Base-by-base conservation (phyloP, 2,329 filamentous ascomycete species). In the Hansfordia pulvinata region DNA sequence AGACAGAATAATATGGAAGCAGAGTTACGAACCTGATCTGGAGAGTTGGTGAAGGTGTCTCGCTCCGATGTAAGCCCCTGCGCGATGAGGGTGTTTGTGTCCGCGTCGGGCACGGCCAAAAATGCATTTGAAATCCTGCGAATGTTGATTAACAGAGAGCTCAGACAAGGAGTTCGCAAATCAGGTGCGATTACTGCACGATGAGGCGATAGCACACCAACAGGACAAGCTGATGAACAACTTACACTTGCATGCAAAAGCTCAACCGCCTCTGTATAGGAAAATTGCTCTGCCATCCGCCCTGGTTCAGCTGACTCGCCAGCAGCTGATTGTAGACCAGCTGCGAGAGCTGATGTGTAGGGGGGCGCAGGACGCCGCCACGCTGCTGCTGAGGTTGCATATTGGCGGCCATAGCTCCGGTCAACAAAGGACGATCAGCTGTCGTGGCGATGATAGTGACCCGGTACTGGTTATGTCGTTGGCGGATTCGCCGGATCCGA, bases 321-420 rank as follows among this genome's bases (percentile, higher is more conserved):
- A 49, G 39, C 22, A 53, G 36, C 17, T 44, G 34, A n/a, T 32
- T 37, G 28, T 56, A 61, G 6, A 64, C 49, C 10, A 52, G 37
- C 20, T 54, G 44, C 26, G 52, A 48, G 38, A 53, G 45, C 33
- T 59, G 56, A 34, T 57, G 46, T 20, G 47, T 43, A 23, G 47
- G 46, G 30, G 55, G 54, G 32, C 49, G 49, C 35, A 62, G 53
- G 46, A 52, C 56, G 36, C 50, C 53, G 33, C 50, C 52, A 44
- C 52, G 56, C 63, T 71, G 69, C 41, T 67, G n/a, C n/a, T n/a
- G n/a, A n/a, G n/a, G 65, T 47, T 62, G 60, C 52, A 71, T 62
- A 39, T 69, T 70, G 44, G 61, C 65, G 54, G 67, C 66, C 67
- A 73, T 72, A 51, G 61, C 62, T 56, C 60, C 60, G 38, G 34